phyloP scores from a whole-genome alignment of 164 flowering plant species.

The Macadamia tetraphylla region DNA sequence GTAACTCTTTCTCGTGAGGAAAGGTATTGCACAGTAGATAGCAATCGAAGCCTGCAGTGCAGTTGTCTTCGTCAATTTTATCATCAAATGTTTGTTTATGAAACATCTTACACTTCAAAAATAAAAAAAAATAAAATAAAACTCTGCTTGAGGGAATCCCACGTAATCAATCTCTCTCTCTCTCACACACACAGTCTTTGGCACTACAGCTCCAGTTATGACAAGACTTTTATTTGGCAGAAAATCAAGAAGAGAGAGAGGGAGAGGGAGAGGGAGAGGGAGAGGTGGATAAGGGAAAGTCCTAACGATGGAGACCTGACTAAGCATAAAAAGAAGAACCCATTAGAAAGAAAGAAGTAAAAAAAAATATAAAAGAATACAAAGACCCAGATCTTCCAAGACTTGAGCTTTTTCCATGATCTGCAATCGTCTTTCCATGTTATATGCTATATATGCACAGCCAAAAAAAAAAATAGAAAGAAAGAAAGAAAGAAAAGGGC shows the following conservation, averaged over 20 bases:
- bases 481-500: too few species aligned
- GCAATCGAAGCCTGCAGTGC: conserved; percentile 10
- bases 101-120: too few species aligned
- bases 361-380: neutral
- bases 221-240: conserved; percentile 46
- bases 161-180: neutral
- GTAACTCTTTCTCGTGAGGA: neutral
- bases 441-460: too few species aligned
- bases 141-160: neutral
- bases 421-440: neutral
- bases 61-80: conserved; percentile 34
- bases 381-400: neutral
- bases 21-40: neutral
- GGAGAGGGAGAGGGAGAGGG: too few species aligned
- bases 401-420: neutral
- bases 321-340: conserved; percentile 17
- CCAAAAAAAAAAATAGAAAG: too few species aligned
- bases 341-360: conserved; percentile 5
- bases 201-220: conserved; percentile 12
- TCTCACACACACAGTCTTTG: neutral
- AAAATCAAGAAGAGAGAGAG: conserved; percentile 23
- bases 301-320: conserved; percentile 54
- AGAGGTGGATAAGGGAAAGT: conserved; percentile 15
- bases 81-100: neutral
- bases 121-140: neutral